Evolutionary conservation across 2,329 filamentous ascomycete genomes (phyloP).

Genomic region (Monilinia polystroma): DNA sequence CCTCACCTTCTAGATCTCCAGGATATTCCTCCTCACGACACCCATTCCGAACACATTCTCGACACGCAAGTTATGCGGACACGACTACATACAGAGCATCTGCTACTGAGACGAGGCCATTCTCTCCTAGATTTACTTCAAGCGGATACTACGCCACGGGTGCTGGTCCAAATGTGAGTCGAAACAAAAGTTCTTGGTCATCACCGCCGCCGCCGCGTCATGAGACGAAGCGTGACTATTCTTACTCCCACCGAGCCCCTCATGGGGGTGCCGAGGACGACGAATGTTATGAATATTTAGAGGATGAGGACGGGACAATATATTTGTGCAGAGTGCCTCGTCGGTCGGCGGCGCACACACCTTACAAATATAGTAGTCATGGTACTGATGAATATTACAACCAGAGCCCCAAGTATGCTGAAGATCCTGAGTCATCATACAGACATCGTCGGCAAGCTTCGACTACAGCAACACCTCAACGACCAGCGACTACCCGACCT

Average conservation of each 20-base stretch:
- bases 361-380: slow-evolving; percentile 41
- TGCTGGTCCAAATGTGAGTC: slow-evolving; percentile 43
- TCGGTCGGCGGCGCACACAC: slow-evolving; percentile 31
- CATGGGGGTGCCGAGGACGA: slow-evolving; percentile 43
- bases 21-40: slow-evolving; percentile 31
- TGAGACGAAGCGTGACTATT: slow-evolving; percentile 38
- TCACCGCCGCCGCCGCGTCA: slow-evolving; percentile 33
- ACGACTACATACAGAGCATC: slow-evolving; percentile 33
- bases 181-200: slow-evolving; percentile 41
- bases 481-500: slow-evolving; percentile 28
- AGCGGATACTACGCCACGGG: slow-evolving; percentile 42
- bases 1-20: slow-evolving; percentile 33
- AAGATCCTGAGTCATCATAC: slow-evolving; percentile 35
- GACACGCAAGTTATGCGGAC: slow-evolving; percentile 39
- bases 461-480: slow-evolving; percentile 36
- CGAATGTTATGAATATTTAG: slow-evolving; percentile 40
- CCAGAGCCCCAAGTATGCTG: slow-evolving; percentile 38
- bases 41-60: slow-evolving; percentile 38
- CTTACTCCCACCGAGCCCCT: slow-evolving; percentile 41
- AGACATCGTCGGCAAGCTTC: slow-evolving; percentile 36
- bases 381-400: slow-evolving; percentile 41
- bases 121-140: slow-evolving; percentile 42
- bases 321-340: slow-evolving; percentile 27
- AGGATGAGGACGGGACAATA: slow-evolving; percentile 36
- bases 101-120: slow-evolving; percentile 31